A percentile compares a stretch with the other conserved stretches of the same genome.
phyloP scores from a whole-genome alignment of 176 grass and related monocot genomes.

The Zea luxurians region DNA sequence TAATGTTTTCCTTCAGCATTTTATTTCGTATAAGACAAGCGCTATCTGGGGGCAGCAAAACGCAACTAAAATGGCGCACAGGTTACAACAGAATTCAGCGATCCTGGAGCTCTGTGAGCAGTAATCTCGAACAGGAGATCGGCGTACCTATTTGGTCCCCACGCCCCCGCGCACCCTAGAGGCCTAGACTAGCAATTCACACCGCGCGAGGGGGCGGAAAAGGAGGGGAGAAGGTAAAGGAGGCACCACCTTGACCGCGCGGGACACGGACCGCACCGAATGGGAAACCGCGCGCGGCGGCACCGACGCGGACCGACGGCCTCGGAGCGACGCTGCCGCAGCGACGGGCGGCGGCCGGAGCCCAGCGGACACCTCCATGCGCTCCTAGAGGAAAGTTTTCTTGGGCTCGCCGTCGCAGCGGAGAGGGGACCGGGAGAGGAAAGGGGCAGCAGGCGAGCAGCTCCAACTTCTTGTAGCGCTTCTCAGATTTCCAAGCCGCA shows the following conservation, averaged over 20 bases:
- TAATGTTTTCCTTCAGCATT: neutral
- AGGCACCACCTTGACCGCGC: conserved; percentile 44
- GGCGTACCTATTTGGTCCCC: neutral
- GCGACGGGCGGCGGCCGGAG: conserved; percentile 14
- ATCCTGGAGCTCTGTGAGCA: neutral
- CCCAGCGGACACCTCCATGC: conserved; percentile 40
- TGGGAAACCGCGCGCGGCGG: neutral
- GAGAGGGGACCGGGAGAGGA: neutral
- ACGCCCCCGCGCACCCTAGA: neutral
- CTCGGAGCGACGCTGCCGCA: neutral
- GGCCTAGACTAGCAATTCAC: neutral
- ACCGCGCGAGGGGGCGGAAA: neutral
- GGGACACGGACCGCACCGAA: neutral
- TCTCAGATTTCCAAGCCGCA: conserved; percentile 21
- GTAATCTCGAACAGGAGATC: neutral
- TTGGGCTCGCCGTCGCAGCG: conserved; percentile 20
- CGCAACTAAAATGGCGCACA: neutral
- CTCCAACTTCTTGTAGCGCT: neutral
- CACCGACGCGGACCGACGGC: neutral
- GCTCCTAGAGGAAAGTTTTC: neutral
- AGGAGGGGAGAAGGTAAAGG: neutral
- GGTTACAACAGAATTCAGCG: neutral
- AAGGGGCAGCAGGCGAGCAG: neutral
- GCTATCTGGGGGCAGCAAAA: neutral
- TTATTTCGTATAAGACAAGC: neutral